A percentile compares a stretch with the other conserved stretches of the same genome.
phyloP scores from a whole-genome alignment of 768 basidiomycete species.

The Rhizopogon vinicolor region DNA sequence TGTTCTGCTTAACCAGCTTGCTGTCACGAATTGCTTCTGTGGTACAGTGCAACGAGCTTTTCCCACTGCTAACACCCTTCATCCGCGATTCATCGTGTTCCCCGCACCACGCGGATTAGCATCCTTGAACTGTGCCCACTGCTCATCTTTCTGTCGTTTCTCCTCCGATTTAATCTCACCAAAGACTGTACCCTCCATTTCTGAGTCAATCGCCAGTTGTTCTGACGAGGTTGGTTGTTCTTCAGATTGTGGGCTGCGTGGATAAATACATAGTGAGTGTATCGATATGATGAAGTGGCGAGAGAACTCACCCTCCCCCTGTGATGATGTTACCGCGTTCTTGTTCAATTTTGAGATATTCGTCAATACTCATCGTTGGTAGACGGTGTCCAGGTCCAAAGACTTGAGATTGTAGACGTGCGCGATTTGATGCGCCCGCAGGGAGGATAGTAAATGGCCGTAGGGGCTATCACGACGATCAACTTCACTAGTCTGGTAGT shows the following conservation, averaged over 20 bases:
- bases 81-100: constrained; percentile 95
- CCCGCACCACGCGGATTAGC: constrained; percentile 87
- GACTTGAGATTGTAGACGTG: constrained; percentile 71
- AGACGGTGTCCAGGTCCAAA: constrained; percentile 81
- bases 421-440: constrained; percentile 59
- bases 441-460: constrained; percentile 93
- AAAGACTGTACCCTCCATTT: constrained; percentile 73
- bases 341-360: constrained; percentile 85
- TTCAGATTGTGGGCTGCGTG: constrained; percentile 59
- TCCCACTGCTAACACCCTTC: constrained; percentile 17
- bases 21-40: not conserved
- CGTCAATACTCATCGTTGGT: constrained; percentile 94
- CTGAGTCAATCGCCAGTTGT: constrained; percentile 71
- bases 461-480: constrained; percentile 53
- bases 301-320: constrained; percentile 70
- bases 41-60: constrained; percentile 1
- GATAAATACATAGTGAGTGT: constrained; percentile 3
- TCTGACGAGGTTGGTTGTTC: constrained; percentile 69
- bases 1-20: constrained; percentile 11
- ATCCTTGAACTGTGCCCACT: constrained; percentile 89
- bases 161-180: constrained; percentile 70
- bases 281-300: not conserved
- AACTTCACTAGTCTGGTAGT: constrained; percentile 1
- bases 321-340: constrained; percentile 83
- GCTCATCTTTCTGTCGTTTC: constrained; percentile 81